These are phyloP conservation scores for Nicotiana tomentosiformis DNA, from an alignment of 257 asterid species.

Conservation along the genomic window DNA sequence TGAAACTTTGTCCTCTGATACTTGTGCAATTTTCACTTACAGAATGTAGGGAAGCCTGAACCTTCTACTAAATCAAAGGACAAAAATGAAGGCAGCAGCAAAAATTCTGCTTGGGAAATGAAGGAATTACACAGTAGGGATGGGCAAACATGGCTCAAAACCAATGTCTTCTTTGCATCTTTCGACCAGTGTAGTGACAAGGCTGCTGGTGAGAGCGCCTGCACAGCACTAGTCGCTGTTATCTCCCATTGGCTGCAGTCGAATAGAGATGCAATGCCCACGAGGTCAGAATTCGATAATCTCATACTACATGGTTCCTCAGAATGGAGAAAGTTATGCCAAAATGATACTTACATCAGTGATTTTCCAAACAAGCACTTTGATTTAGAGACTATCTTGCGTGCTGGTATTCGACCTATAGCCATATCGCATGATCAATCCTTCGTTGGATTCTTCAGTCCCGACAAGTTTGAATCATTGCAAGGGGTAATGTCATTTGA, in stretches of 20 bases:
- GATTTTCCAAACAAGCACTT: constrained; percentile 70
- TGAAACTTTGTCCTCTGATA: not conserved
- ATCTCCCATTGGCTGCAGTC: constrained; percentile 70
- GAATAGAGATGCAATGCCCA: constrained; percentile 37
- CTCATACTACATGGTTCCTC: constrained; percentile 67
- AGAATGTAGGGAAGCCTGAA: constrained; percentile 18
- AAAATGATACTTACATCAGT: constrained; percentile 23
- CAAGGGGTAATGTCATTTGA: constrained; percentile 65
- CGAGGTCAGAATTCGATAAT: constrained; percentile 36
- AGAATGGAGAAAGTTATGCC: constrained; percentile 65
- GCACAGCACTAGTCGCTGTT: constrained; percentile 58
- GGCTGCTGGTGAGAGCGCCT: constrained; percentile 74
- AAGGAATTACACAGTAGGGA: constrained; percentile 59
- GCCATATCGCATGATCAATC: constrained; percentile 40
- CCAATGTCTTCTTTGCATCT: constrained; percentile 54
- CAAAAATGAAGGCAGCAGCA: constrained; percentile 16
- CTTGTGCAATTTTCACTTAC: not conserved
- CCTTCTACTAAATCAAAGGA: constrained; percentile 18
- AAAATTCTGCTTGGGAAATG: constrained; percentile 39
- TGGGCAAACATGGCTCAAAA: constrained; percentile 45
- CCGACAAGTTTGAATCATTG: constrained; percentile 45
- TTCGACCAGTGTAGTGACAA: constrained; percentile 66
- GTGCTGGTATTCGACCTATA: constrained; percentile 44
- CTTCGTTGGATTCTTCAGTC: constrained; percentile 67
- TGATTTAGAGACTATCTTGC: constrained; percentile 63